These are phyloP conservation scores for Candida railenensis DNA, from an alignment of 805 yeast genomes.

Conservation along the genomic window DNA sequence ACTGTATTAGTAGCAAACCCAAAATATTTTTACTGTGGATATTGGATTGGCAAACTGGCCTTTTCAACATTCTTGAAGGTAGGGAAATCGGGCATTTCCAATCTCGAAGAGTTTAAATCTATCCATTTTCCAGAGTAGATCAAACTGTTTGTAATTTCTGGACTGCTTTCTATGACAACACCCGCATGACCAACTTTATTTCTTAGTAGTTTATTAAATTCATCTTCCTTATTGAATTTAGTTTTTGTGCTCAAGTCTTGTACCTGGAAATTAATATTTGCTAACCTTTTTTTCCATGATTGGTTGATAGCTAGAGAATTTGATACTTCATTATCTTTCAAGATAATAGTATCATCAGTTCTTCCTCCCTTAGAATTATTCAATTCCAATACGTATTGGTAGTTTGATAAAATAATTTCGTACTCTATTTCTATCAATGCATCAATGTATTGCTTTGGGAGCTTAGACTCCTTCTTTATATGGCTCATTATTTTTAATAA, in stretches of 20 bases:
- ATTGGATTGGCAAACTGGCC: slow-evolving; percentile 48
- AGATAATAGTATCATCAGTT: slow-evolving; percentile 14
- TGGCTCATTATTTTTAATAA: slow-evolving; percentile 44
- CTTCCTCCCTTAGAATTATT: slow-evolving; percentile 2
- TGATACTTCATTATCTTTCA: slow-evolving; percentile 21
- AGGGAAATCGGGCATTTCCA: slow-evolving; percentile 43
- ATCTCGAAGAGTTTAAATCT: slow-evolving; percentile 16
- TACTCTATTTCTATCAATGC: slow-evolving; percentile 19
- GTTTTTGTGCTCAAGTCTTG: background rate
- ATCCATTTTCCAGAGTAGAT: slow-evolving; percentile 19
- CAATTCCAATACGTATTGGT: slow-evolving; percentile 3
- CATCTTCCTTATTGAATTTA: background rate
- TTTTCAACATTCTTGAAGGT: slow-evolving; percentile 64
- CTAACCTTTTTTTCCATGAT: slow-evolving; percentile 21
- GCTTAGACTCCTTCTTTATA: slow-evolving; percentile 42
- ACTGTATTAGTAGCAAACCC: no score
- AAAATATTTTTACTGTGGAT: slow-evolving; percentile 30
- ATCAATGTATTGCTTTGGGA: slow-evolving; percentile 51
- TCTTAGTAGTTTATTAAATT: background rate
- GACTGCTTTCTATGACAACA: slow-evolving; percentile 27
- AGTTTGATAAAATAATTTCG: slow-evolving; percentile 17
- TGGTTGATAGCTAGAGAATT: slow-evolving; percentile 25
- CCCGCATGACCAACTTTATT: slow-evolving; percentile 4
- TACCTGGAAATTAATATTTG: slow-evolving; percentile 15
- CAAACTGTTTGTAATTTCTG: slow-evolving; percentile 32